Percentiles rank a stretch among this genome's conserved stretches.
These are phyloP conservation scores for Talaromyces stipitatus DNA, from an alignment of 495 filamentous ascomycete genomes.

Conservation along the genomic window DNA sequence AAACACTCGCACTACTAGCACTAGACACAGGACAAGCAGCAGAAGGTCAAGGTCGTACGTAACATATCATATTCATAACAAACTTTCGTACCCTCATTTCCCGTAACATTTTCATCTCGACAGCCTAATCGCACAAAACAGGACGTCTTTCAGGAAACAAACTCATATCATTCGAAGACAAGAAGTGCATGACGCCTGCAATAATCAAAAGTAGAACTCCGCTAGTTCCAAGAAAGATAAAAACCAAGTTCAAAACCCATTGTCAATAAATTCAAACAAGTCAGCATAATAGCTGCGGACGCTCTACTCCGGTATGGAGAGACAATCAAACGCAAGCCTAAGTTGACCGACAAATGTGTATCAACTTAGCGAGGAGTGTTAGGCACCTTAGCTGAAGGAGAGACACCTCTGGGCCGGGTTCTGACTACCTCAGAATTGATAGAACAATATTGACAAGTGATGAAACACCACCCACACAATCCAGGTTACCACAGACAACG, in stretches of 20 bases:
- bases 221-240: background rate
- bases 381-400: background rate
- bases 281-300: background rate
- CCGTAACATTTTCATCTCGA: background rate
- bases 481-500: background rate
- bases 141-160: background rate
- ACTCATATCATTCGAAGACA: background rate
- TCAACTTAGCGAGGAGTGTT: background rate
- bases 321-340: background rate
- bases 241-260: background rate
- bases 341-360: background rate
- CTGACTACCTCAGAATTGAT: background rate
- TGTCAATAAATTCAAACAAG: too few species aligned
- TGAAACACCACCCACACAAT: background rate
- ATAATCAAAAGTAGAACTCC: background rate
- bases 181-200: background rate
- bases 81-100: constrained; percentile 1
- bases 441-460: background rate
- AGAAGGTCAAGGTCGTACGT: background rate
- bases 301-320: background rate
- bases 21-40: background rate
- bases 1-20: background rate
- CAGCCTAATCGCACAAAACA: background rate
- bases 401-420: background rate
- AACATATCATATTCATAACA: background rate